Evolutionary conservation across 306 rosid genomes (phyloP), one percentile per base, ranked within the genome.

Genomic region (Castanea crenata): DNA sequence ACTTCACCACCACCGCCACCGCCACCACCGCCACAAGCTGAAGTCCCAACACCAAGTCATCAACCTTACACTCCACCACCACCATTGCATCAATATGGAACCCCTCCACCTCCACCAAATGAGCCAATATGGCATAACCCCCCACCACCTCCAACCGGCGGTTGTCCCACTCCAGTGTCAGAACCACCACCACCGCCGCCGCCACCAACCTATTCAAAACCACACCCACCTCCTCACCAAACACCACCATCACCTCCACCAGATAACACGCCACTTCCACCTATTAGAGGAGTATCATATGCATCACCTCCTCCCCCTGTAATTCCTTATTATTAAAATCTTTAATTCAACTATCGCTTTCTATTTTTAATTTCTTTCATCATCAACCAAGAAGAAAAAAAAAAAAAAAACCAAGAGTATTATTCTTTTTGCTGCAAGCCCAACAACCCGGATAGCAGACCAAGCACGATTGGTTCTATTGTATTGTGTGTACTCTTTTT

Each of bases 221-320:
- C 68, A 25, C 35, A 58, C 16, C 81, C 82, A 29, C 54, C 54
- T 23, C 23, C 77, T 71, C 78, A 35, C 34, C 73, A 51, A 16
- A 57, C 78, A 25, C 74, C 78, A 21, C 1, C 83, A 34, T 64
- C 67, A 38, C 20, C 55, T 25, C 77, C 80, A 75, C 63, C 80
- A 34, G 35, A 21, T 71, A 76, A 35, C 69, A 55, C 62, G 16
- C 85, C 82, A 4, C 82, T 82, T 77, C 85, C 85, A 19, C 85
- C 80, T 1, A 27, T 76, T 5, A 49, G 32, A 54, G 73, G 80
- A 52, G 80, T 76, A 25, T 76, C 80, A 27, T 76, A 76, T 15
- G 80, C 74, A 52, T 76, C 80, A 51, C 80, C 80, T 62, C 80
- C 79, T 44, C 79, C 80, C n/a, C 80, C 80, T 64, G 19, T 27